phyloP scores from a whole-genome alignment of 352 stramenopile genomes.

The Phytophthora constricta region DNA sequence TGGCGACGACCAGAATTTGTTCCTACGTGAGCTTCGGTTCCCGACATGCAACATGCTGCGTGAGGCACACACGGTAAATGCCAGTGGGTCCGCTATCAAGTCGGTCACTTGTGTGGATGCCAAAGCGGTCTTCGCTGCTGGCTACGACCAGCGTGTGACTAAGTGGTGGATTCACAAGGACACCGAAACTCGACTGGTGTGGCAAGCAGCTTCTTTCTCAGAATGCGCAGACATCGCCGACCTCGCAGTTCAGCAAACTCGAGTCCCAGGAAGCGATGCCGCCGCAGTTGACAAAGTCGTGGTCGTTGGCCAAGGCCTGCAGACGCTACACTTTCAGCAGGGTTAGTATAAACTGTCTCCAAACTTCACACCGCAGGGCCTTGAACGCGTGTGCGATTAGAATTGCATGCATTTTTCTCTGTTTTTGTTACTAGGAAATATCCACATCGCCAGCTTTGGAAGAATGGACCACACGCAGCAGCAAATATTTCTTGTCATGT shows the following conservation, averaged over 20 bases:
- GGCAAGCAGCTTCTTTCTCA: constrained; percentile 67
- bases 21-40: constrained; percentile 47
- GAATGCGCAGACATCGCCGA: constrained; percentile 86
- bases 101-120: constrained; percentile 49
- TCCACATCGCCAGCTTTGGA: constrained; percentile 44
- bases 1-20: constrained; percentile 83
- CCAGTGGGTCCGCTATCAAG: constrained; percentile 87
- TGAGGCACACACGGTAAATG: constrained; percentile 57
- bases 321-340: constrained; percentile 58
- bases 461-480: constrained; percentile 38
- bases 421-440: constrained; percentile 40
- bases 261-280: neutral
- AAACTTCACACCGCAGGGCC: neutral
- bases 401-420: constrained; percentile 48
- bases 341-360: neutral
- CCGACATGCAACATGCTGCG: constrained; percentile 40
- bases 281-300: constrained; percentile 43
- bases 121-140: constrained; percentile 56
- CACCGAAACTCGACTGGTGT: constrained; percentile 37
- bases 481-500: constrained; percentile 40
- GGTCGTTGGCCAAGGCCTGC: constrained; percentile 82
- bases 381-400: constrained; percentile 36
- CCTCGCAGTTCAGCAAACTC: constrained; percentile 45
- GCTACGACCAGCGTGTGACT: constrained; percentile 89
- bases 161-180: constrained; percentile 53